Conservation (phyloP, 1,284 basidiomycete genomes). For the Rhizopogon parksii region DNA sequence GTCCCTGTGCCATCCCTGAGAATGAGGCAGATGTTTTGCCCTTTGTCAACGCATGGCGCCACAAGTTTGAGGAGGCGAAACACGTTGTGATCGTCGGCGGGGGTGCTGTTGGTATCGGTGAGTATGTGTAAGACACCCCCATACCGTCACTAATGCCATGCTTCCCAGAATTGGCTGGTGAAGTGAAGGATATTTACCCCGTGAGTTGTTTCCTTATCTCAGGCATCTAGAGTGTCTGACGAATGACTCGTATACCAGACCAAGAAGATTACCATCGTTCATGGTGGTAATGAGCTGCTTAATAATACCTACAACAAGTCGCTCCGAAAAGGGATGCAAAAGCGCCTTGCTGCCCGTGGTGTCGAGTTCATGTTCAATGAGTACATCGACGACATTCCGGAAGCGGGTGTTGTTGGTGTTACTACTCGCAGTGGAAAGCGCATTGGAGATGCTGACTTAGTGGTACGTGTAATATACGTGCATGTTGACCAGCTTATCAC, state of each 20-base stretch:
- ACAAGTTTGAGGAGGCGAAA: slow-evolving; percentile 39
- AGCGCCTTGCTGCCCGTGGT: slow-evolving; percentile 35
- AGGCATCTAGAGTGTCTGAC: slow-evolving; percentile 3
- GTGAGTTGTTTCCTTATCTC: slow-evolving; percentile 24
- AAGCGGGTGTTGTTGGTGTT: slow-evolving; percentile 31
- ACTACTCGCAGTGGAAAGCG: slow-evolving; percentile 47
- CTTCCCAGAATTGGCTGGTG: slow-evolving; percentile 46
- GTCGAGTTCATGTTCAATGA: slow-evolving; percentile 52
- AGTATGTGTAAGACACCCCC: slow-evolving; percentile 15
- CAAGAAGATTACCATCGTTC: slow-evolving; percentile 60
- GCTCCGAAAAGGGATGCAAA: slow-evolving; percentile 44
- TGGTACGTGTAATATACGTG: slow-evolving; percentile 34
- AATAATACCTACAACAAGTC: slow-evolving; percentile 52
- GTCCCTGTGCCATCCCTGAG: slow-evolving; percentile 41
- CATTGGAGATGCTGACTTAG: slow-evolving; percentile 46
- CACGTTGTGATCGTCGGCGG: slow-evolving; percentile 55
- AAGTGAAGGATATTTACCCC: slow-evolving; percentile 48
- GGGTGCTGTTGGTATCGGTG: slow-evolving; percentile 58
- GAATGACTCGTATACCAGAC: slow-evolving; percentile 29
- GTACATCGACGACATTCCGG: slow-evolving; percentile 39
- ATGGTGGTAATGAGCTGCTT: slow-evolving; percentile 44
- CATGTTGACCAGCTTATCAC: slow-evolving; percentile 2
- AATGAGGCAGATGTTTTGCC: slow-evolving; percentile 32
- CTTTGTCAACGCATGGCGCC: slow-evolving; percentile 37
- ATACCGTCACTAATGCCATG: slow-evolving; percentile 3